phyloP scores from a whole-genome alignment of 345 rosid genomes.

The Clausena lansium region DNA sequence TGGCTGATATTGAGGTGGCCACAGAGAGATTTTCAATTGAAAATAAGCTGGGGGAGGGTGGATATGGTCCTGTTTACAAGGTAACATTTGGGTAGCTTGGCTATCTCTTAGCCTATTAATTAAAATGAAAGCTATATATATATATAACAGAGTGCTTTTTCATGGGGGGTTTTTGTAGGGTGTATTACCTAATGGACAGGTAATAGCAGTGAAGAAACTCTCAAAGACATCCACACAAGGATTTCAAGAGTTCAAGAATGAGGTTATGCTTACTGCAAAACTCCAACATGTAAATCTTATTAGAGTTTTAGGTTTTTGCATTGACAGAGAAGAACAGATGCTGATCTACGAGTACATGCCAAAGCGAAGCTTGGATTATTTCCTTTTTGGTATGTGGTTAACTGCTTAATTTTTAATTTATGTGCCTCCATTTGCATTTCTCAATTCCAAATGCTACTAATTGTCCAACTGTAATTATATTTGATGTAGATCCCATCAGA shows the following conservation, averaged over 20 bases:
- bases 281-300: slow-evolving; percentile 17
- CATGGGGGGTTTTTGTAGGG: background rate
- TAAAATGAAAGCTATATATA: no score
- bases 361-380: slow-evolving; percentile 2
- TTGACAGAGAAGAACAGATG: slow-evolving; percentile 8
- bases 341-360: slow-evolving; percentile 19
- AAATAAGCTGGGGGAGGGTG: slow-evolving; percentile 22
- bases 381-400: background rate
- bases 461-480: no score
- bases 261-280: slow-evolving; percentile 20
- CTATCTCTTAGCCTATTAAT: no score
- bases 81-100: background rate
- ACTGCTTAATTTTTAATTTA: no score
- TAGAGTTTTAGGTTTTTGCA: slow-evolving; percentile 18
- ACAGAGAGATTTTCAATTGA: slow-evolving; percentile 3
- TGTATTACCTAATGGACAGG: background rate
- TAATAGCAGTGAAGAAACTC: slow-evolving; percentile 22
- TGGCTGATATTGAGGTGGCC: background rate
- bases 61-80: slow-evolving; percentile 26
- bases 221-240: slow-evolving; percentile 20
- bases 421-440: background rate
- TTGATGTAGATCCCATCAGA: slow-evolving; percentile 10
- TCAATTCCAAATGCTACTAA: no score
- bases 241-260: slow-evolving; percentile 28
- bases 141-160: no score